Evolutionary conservation across 192 early-diverging fungal genomes (phyloP), one percentile per base, ranked within the genome.

Genomic region (Chytriomyces sp.): DNA sequence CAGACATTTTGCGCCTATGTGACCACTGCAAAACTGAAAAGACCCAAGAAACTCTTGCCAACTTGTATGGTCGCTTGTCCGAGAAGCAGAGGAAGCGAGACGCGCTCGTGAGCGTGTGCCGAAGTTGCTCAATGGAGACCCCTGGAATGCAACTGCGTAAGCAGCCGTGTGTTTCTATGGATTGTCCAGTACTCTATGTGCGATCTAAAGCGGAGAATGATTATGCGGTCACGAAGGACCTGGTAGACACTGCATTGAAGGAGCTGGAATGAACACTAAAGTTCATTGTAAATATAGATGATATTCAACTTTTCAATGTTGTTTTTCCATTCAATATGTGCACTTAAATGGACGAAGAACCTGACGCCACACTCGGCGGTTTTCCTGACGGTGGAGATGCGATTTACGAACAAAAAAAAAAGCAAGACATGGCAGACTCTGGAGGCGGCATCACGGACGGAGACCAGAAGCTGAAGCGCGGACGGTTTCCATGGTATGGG

Each of bases 181-280:
- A 91, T 52, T 91, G 89, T 63, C 80, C 81, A 7, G 77, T 89
- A 5, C 84, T 80, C 34, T 90, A 75, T 77, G 77, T 59, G 12
- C 41, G 79, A 5, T 19, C 39, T 30, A 73, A 80, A 64, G 75
- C 80, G 7, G 44, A 38, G n/a, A 28, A 80, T 40, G 63, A 54
- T n/a, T 61, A 36, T 52, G 12, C 25, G 8, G 39, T 26, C 2
- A 64, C 52, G 61, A 53, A 54, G 30, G 40, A 62, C 30, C n/a
- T 59, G 33, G 14, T 71, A 36, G 12, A 37, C 10, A 26, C 37
- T 40, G 55, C 69, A 5, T 17, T 68, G 5, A 12, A 14, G 26
- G 62, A 64, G 44, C n/a, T 64, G 5, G 10, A 49, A 19, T n/a
- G n/a, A n/a, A n/a, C n/a, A n/a, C n/a, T n/a, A n/a, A n/a, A n/a